Percentiles rank a stretch among this genome's conserved stretches.
These are phyloP conservation scores for Haplosporangium gracile DNA, from an alignment of 192 early-diverging fungal species.

Conservation along the genomic window DNA sequence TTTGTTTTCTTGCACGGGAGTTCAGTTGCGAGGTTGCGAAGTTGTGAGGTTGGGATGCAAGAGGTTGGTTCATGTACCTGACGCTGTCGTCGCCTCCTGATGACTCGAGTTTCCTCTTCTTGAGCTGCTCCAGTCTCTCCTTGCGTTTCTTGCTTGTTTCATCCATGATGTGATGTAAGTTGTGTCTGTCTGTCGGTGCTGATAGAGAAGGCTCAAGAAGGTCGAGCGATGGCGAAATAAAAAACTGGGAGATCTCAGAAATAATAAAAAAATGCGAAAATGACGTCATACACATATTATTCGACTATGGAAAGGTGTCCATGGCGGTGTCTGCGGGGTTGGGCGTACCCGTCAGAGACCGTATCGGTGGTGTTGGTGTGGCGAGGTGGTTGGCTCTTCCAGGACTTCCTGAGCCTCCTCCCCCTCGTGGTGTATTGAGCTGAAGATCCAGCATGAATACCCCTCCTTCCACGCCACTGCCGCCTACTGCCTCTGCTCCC, in stretches of 20 bases:
- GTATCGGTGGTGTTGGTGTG: slow-evolving; percentile 22
- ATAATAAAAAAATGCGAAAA: slow-evolving; percentile 1
- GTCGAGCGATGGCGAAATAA: no score
- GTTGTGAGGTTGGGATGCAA: not conserved
- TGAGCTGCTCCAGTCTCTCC: slow-evolving; percentile 73
- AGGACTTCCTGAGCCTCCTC: not conserved
- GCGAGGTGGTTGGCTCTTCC: not conserved
- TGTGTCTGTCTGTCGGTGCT: not conserved
- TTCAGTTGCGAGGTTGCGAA: no score
- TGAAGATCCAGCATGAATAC: slow-evolving; percentile 27
- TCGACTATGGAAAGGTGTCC: slow-evolving; percentile 6
- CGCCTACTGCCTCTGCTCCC: not conserved
- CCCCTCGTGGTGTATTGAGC: not conserved
- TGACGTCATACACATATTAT: not conserved
- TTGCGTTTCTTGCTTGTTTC: slow-evolving; percentile 74
- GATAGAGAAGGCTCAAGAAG: not conserved
- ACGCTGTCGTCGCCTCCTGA: slow-evolving; percentile 28
- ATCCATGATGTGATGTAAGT: slow-evolving; percentile 60
- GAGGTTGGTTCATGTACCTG: slow-evolving; percentile 20
- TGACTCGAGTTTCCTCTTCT: slow-evolving; percentile 64
- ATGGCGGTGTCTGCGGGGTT: slow-evolving; percentile 18
- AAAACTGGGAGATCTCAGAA: not conserved
- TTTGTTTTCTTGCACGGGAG: no score
- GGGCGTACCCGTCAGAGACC: slow-evolving; percentile 41
- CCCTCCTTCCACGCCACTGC: not conserved